Base-by-base conservation (phyloP, 2,329 filamentous ascomycete genomes). In the Hirsutella thompsonii region DNA sequence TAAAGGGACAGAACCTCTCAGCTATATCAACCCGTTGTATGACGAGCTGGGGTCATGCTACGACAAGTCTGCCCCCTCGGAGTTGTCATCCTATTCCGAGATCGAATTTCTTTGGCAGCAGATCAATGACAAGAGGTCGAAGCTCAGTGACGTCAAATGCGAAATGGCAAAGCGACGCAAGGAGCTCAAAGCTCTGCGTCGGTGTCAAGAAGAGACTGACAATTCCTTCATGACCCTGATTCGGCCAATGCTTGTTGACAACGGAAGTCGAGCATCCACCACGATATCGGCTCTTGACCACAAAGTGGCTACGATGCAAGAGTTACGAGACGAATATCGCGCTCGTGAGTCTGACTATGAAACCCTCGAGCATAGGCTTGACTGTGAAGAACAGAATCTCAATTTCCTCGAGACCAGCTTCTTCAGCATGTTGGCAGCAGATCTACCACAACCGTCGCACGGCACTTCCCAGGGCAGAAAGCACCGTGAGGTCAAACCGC, bases 171-270 rank as follows among this genome's bases (percentile, higher is more conserved):
- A 42, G 14, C 55, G 52, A 38, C 54, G 63, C 26, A 55, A 51
- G 28, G 47, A 53, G 29, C 39, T 66, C 30, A 51, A 52, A 33
- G 44, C 55, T 4, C 41, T 61, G 16, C 57, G 63, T 1, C 55
- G 47, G 16, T 48, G 45, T 20, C 61, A 55, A 39, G 57, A 62
- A 32, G 52, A 57, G 20, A 54, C 60, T 5, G 64, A 66, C 38
- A 65, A 66, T 45, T 52, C 52, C 1, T 63, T 66, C 36, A 64
- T 66, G 61, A 53, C 54, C 21, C 46, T 60, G 14, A 46, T 66
- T 18, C 55, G 63, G 4, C 61, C 60, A 0, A 51, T 64, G 20
- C 49, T 66, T 4, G 49, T 63, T 18, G 54, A 48, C 37, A 52
- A 50, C 18, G 43, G 45, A 13, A 47, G 49, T 19, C 37, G 46